Percentiles rank a stretch among this genome's conserved stretches.
These are phyloP conservation scores for Neurospora sp. DNA, from an alignment of 495 filamentous ascomycete genomes.

Conservation along the genomic window DNA sequence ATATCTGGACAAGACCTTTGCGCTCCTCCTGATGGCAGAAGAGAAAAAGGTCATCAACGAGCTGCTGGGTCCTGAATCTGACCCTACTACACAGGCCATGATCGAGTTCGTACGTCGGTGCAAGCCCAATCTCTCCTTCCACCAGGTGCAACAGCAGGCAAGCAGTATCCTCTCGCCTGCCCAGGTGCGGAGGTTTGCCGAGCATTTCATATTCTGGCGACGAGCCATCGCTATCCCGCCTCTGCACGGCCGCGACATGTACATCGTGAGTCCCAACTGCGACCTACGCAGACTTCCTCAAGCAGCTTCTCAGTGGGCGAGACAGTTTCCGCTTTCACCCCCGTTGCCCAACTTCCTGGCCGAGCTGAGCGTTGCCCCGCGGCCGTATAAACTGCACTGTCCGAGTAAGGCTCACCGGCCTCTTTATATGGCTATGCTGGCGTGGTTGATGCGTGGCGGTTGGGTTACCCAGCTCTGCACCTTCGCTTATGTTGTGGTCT, in stretches of 20 bases:
- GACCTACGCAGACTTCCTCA: conserved; percentile 62
- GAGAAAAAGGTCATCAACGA: conserved; percentile 73
- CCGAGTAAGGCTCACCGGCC: conserved; percentile 83
- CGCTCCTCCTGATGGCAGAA: conserved; percentile 74
- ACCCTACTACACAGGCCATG: conserved; percentile 60
- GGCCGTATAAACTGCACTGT: conserved; percentile 69
- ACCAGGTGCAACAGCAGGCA: conserved; percentile 57
- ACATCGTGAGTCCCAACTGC: conserved; percentile 86
- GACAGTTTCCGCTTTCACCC: conserved; percentile 69
- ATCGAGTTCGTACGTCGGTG: conserved; percentile 74
- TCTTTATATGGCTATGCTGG: conserved; percentile 79
- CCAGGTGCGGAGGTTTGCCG: conserved; percentile 74
- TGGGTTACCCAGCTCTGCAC: conserved; percentile 88
- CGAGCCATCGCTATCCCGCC: conserved; percentile 87
- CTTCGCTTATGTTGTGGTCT: conserved; percentile 70
- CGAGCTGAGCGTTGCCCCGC: conserved; percentile 61
- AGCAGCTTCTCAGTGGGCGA: conserved; percentile 63
- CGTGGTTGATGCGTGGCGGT: conserved; percentile 82
- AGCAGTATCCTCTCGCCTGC: conserved; percentile 60
- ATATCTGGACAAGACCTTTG: conserved; percentile 73
- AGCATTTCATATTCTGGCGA: conserved; percentile 91
- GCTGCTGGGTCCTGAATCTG: conserved; percentile 47
- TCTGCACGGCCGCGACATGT: conserved; percentile 81
- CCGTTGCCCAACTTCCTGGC: conserved; percentile 76
- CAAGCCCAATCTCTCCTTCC: conserved; percentile 76